Percentiles rank a stretch among this genome's conserved stretches.
phyloP scores from a whole-genome alignment of 768 basidiomycete species.

The Chalciporus piperatus region DNA sequence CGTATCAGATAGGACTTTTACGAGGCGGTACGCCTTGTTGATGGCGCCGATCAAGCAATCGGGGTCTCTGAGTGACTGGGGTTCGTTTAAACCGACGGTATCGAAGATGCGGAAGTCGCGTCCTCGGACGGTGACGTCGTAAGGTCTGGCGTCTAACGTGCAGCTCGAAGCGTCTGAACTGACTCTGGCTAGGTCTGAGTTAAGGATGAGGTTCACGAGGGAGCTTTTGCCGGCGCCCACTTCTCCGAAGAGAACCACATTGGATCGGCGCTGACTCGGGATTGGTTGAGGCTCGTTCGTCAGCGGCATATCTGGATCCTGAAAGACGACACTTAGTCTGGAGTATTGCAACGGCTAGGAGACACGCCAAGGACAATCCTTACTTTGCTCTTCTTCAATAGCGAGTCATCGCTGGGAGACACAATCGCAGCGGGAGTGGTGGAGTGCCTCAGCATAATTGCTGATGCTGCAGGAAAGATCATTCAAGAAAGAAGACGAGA shows the following conservation, averaged over 20 bases:
- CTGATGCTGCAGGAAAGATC: background rate
- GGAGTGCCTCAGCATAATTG: constrained; percentile 3
- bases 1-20: constrained; percentile 27
- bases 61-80: constrained; percentile 23
- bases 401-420: background rate
- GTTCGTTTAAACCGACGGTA: constrained; percentile 33
- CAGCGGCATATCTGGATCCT: constrained; percentile 2
- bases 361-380: background rate
- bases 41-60: constrained; percentile 28
- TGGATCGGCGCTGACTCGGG: constrained; percentile 13
- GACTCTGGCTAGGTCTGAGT: constrained; percentile 22
- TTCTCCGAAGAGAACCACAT: constrained; percentile 31
- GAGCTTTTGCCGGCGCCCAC: constrained; percentile 40
- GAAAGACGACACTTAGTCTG: constrained; percentile 8
- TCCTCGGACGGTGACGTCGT: constrained; percentile 20
- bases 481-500: background rate
- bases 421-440: background rate
- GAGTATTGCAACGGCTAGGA: background rate
- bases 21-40: constrained; percentile 33
- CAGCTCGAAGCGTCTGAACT: constrained; percentile 33
- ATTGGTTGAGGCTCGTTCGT: constrained; percentile 10
- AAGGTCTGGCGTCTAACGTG: constrained; percentile 31
- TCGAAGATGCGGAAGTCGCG: constrained; percentile 31
- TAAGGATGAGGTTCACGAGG: constrained; percentile 40
- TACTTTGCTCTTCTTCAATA: constrained; percentile 11